phyloP scores from a whole-genome alignment of 176 grass and related monocot species.

The Phoenix roebelenii region DNA sequence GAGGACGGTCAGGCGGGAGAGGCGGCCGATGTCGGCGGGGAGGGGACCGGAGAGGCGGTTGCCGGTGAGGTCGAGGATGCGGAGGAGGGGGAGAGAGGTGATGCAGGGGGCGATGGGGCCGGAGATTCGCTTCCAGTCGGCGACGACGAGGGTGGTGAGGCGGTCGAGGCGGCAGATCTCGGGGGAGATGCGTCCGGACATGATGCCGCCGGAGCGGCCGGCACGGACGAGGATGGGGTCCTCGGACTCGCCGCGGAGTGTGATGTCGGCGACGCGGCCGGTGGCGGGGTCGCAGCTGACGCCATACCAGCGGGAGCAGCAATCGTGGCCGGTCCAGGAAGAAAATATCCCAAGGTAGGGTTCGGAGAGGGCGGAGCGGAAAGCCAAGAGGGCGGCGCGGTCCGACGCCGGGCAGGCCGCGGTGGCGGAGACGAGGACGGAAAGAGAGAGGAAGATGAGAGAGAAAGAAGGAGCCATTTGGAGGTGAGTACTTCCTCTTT shows the following conservation, averaged over 20 bases:
- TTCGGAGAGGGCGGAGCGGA: slow-evolving; percentile 6
- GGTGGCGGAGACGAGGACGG: not conserved
- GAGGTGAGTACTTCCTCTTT: not conserved
- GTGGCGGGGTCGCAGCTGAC: slow-evolving; percentile 67
- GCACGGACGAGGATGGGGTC: slow-evolving; percentile 59
- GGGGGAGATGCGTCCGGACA: slow-evolving; percentile 83
- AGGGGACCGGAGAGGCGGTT: slow-evolving; percentile 66
- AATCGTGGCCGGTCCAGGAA: slow-evolving; percentile 29
- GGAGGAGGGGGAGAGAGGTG: slow-evolving; percentile 45
- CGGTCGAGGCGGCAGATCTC: slow-evolving; percentile 63
- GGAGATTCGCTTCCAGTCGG: slow-evolving; percentile 92
- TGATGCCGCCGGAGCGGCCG: slow-evolving; percentile 54
- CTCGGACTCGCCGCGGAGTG: slow-evolving; percentile 77
- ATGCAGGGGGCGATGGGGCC: slow-evolving; percentile 65
- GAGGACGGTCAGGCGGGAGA: slow-evolving; percentile 67
- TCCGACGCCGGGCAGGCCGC: not conserved
- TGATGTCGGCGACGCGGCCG: slow-evolving; percentile 58
- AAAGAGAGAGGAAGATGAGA: not conserved
- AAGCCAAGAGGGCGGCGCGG: slow-evolving; percentile 5
- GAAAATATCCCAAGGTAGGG: slow-evolving; percentile 2
- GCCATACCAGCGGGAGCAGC: slow-evolving; percentile 86
- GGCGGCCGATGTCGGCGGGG: slow-evolving; percentile 42
- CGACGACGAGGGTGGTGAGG: slow-evolving; percentile 55
- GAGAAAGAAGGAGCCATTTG: slow-evolving; percentile 2
- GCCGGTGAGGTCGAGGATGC: slow-evolving; percentile 69